phyloP scores from a whole-genome alignment of 2,329 filamentous ascomycete genomes.

The Elsinoe perseae region DNA sequence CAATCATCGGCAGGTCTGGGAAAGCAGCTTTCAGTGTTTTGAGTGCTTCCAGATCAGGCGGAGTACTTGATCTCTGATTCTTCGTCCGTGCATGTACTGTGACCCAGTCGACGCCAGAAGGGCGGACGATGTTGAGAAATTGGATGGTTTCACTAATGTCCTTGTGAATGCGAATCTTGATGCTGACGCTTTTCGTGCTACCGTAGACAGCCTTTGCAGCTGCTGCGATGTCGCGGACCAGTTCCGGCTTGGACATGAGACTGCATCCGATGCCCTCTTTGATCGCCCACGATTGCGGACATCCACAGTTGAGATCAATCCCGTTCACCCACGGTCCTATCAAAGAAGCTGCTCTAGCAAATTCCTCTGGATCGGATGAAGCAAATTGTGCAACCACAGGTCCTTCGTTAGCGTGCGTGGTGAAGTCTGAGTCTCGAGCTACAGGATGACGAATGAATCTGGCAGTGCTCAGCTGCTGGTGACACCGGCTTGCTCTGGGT shows the following conservation, averaged over 20 bases:
- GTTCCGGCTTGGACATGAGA: constrained; percentile 57
- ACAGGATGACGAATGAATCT: constrained; percentile 26
- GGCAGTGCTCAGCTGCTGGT: not conserved
- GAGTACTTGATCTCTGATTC: constrained; percentile 52
- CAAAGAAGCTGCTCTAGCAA: constrained; percentile 55
- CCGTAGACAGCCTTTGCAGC: constrained; percentile 48
- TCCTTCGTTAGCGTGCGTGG: constrained; percentile 45
- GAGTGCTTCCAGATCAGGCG: constrained; percentile 56
- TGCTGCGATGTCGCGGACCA: constrained; percentile 59
- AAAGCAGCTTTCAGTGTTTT: constrained; percentile 45
- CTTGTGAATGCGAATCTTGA: constrained; percentile 62
- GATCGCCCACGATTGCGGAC: constrained; percentile 65
- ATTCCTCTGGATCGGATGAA: constrained; percentile 52
- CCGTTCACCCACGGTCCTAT: constrained; percentile 56
- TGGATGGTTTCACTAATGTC: constrained; percentile 47
- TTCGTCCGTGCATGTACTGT: constrained; percentile 62
- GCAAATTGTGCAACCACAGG: constrained; percentile 63
- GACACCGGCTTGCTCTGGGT: not conserved
- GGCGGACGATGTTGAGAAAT: constrained; percentile 56
- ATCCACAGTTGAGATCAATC: constrained; percentile 65
- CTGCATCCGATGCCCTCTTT: constrained; percentile 60
- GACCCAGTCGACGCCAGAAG: constrained; percentile 57
- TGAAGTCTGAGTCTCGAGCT: constrained; percentile 52
- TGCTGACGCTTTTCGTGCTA: constrained; percentile 52
- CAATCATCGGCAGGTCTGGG: constrained; percentile 52